Percentiles rank a stretch among this genome's conserved stretches.
phyloP scores from a whole-genome alignment of 306 rosid genomes.

The Geum urbanum region DNA sequence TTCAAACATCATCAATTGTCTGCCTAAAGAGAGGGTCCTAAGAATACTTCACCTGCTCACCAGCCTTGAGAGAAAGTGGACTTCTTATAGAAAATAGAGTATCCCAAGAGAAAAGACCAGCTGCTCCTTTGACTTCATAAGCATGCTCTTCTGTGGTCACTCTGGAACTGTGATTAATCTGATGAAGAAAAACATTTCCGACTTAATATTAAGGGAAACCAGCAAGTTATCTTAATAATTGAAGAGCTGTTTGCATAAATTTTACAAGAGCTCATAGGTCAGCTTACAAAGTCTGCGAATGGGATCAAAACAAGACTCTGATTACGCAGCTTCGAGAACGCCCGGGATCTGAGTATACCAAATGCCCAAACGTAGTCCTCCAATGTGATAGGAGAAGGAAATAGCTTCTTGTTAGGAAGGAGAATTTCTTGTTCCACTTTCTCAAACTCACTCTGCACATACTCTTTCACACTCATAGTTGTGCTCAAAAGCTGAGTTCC shows the following conservation, averaged over 20 bases:
- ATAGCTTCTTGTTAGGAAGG: slow-evolving; percentile 65
- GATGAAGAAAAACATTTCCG: slow-evolving; percentile 26
- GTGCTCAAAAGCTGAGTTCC: slow-evolving; percentile 94
- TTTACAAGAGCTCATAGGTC: neutral
- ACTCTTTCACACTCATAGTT: slow-evolving; percentile 73
- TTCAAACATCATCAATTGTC: neutral
- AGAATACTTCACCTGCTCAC: slow-evolving; percentile 61
- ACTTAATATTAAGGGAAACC: neutral
- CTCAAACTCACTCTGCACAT: slow-evolving; percentile 62
- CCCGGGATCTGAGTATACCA: slow-evolving; percentile 92
- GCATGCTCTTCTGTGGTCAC: slow-evolving; percentile 84
- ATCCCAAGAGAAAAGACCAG: slow-evolving; percentile 94
- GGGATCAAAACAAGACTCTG: slow-evolving; percentile 86
- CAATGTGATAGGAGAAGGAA: slow-evolving; percentile 70
- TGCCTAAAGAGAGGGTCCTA: neutral
- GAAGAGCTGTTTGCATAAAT: neutral
- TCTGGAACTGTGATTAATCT: slow-evolving; percentile 78
- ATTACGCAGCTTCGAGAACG: slow-evolving; percentile 79
- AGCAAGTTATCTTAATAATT: neutral
- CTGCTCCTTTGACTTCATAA: slow-evolving; percentile 75
- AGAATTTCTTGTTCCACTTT: slow-evolving; percentile 74
- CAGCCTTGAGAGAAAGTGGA: slow-evolving; percentile 80
- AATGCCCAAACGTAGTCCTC: slow-evolving; percentile 98
- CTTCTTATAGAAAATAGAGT: slow-evolving; percentile 67
- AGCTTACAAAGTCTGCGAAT: slow-evolving; percentile 75